These are phyloP conservation scores for Pseudogymnoascus verrucosus DNA, from an alignment of 2,329 filamentous ascomycete species.

Conservation along the genomic window DNA sequence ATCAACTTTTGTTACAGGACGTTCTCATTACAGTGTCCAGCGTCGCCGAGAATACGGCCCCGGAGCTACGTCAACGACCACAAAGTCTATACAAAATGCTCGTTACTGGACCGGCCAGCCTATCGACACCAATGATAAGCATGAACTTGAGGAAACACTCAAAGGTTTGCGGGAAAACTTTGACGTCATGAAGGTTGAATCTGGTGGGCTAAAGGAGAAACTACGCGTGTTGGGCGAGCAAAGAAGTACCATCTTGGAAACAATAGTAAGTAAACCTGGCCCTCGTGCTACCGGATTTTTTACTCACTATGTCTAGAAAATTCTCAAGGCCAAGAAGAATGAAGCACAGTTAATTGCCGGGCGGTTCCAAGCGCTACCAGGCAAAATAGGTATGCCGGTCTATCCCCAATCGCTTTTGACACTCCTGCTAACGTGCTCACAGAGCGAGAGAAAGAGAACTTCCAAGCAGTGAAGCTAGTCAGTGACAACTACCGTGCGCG, in stretches of 20 bases:
- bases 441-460: conserved; percentile 29
- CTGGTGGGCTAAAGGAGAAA: conserved; percentile 17
- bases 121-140: conserved; percentile 59
- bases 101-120: conserved; percentile 70
- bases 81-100: conserved; percentile 53
- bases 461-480: conserved; percentile 30
- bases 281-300: background rate
- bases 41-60: conserved; percentile 76
- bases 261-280: conserved; percentile 32
- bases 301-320: conserved; percentile 32
- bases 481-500: conserved; percentile 31
- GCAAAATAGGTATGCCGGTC: conserved; percentile 54
- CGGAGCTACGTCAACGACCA: conserved; percentile 60
- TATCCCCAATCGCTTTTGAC: background rate
- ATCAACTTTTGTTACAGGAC: conserved; percentile 65
- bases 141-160: conserved; percentile 43
- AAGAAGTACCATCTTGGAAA: conserved; percentile 24
- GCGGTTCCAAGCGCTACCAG: conserved; percentile 58
- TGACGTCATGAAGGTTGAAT: conserved; percentile 27
- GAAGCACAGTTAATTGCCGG: conserved; percentile 58
- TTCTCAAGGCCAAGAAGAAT: conserved; percentile 54
- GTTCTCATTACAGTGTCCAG: conserved; percentile 53
- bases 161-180: conserved; percentile 21
- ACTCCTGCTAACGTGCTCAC: conserved; percentile 22
- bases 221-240: conserved; percentile 32